Evolutionary conservation across 441 rosid species (phyloP).

Genomic region (Populus trichocarpa): DNA sequence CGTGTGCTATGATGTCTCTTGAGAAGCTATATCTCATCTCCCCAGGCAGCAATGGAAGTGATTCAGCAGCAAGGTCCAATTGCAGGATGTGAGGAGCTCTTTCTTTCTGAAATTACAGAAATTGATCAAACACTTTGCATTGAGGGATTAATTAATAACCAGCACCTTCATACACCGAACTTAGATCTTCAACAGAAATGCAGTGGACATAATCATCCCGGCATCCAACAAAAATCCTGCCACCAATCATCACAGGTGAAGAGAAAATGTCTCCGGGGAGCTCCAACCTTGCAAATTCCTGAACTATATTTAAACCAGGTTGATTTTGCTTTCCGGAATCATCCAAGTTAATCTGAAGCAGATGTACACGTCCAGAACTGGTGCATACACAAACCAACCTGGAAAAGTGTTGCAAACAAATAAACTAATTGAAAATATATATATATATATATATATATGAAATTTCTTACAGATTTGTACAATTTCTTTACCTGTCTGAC

Average conservation of each 20-base stretch:
- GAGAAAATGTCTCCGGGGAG: constrained; percentile 78
- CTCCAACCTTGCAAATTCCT: constrained; percentile 51
- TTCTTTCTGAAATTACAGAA: neutral
- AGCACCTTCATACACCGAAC: neutral
- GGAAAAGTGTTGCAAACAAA: constrained; percentile 18
- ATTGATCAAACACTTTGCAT: neutral
- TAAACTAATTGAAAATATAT: constrained; percentile 4
- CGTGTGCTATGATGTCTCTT: too few relatives aligned
- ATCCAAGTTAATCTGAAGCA: constrained; percentile 44
- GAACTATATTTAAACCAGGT: constrained; percentile 30
- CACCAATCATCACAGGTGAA: constrained; percentile 94
- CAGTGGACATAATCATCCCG: constrained; percentile 83
- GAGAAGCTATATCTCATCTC: neutral
- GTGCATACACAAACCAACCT: constrained; percentile 81
- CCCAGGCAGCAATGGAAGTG: too few relatives aligned
- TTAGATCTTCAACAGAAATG: constrained; percentile 37
- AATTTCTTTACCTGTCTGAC: constrained; percentile 50
- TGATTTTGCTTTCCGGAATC: constrained; percentile 22
- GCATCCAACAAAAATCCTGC: constrained; percentile 84
- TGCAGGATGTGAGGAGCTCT: neutral
- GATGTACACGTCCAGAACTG: constrained; percentile 54
- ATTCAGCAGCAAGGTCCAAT: neutral
- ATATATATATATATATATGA: too few relatives aligned
- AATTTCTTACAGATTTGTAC: neutral
- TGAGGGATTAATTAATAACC: neutral